Evolutionary conservation across 1,139 yeast genomes (phyloP), one percentile per base, ranked within the genome.

Genomic region (Lodderomyces orthopsilosis): DNA sequence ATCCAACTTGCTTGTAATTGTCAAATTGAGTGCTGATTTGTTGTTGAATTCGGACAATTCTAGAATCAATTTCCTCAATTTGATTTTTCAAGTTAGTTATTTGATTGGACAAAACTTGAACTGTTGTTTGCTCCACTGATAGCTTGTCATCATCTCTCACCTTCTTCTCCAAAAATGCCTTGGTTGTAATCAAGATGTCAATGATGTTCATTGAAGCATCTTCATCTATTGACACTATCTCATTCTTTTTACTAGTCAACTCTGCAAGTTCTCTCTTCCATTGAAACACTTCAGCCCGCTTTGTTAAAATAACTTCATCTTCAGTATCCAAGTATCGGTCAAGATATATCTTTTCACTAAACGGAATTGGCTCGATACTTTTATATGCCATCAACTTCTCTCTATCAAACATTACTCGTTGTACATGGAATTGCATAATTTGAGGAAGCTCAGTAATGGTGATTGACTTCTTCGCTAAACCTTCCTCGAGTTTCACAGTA

Each of bases 371-470:
- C 45, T 86, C 90, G 38, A 80, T 75, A 1, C 91, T 84, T 58
- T 93, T 93, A 56, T 88, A 88, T 0, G 96, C 89, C 62, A 83
- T 75, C 42, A 83, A 74, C 28, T 77, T 65, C 45, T 75, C 85
- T 39, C 91, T 74, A 59, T 93, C 96, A 63, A 85, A 93, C 60
- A 89, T 85, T 1, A 91, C 98, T 56, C 98, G 75, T 63, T 91
- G 98, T 3, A 93, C 88, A 59, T 93, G 98, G 41, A 93, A 79
- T 59, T 93, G 98, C 41, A 93, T 65, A 41, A 93, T 79, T 8
- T 83, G 83, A 0, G 98, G 98, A 13, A 89, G 66, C 48, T 80
- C 74, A 12, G 79, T 72, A 6, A 91, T 77, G 0, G 94, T 81
- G 37, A 89, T 75, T 1, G 85, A 76, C 56, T 95, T 80, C 47